Base-by-base conservation (phyloP, 2,329 filamentous ascomycete species). In the Phialophora expanda region DNA sequence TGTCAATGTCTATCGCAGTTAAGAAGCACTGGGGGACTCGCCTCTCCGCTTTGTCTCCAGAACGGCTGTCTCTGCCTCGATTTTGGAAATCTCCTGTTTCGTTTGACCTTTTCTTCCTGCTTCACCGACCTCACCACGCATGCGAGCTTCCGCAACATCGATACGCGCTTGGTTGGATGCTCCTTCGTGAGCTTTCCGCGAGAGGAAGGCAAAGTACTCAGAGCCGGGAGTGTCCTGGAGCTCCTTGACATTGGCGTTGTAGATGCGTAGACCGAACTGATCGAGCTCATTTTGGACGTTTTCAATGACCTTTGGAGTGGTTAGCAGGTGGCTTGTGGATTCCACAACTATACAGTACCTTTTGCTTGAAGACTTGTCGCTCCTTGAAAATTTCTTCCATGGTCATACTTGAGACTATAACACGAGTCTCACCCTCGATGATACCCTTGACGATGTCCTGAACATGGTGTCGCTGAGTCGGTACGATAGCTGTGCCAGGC, bases 371-470 rank as follows among this genome's bases (percentile, higher is more conserved):
- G 51, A 90, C 82, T 71, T 91, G 88, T 38, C 90, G 83, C 78
- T 91, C 89, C 66, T 88, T 89, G 77, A 93, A 93, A 66, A 96
- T 90, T 78, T 95, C 91, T 75, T 94, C 91, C 90, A 95, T 94
- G n/a, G 91, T 93, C 90, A 96, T 94, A 72, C 87, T 89, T 0
- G 89, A 91, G 50, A 96, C 90, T 61, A 96, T 87, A 5, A 92
- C 90, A 65, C 92, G 86, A 0, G 90, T 93, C 77, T 96, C 92
- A 68, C 92, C 92, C 77, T 96, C 91, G 72, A 96, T 95, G 76
- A 96, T 93, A 66, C 91, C 92, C 77, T 92, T 94, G 77, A 96
- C 89, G 68, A 96, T 96, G 71, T 90, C 90, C 74, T 90, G 89
- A 17, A 95, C 88, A 78, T 94, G 90, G 61, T 85, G 82, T n/a